phyloP scores from a whole-genome alignment of 1,139 yeast genomes.

The Magnusiomyces ingens region DNA sequence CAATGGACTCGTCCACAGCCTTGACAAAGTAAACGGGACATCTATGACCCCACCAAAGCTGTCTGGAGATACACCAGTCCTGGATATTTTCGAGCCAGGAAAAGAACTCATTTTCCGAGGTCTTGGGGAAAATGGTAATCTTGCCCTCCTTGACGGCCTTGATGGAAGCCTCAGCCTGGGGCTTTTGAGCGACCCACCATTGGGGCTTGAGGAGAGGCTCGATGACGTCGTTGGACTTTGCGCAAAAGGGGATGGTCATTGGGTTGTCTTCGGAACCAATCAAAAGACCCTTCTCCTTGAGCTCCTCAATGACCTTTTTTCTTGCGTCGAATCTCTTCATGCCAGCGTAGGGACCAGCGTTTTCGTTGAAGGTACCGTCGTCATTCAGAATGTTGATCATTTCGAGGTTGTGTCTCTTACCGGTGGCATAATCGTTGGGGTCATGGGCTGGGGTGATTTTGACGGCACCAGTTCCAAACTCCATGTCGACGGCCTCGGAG shows the following conservation, averaged over 20 bases:
- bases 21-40: constrained; percentile 91
- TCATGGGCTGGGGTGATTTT: constrained; percentile 98
- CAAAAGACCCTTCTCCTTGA: constrained; percentile 66
- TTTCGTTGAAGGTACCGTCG: constrained; percentile 82
- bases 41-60: constrained; percentile 99
- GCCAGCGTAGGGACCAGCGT: constrained; percentile 86
- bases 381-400: constrained; percentile 87
- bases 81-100: constrained; percentile 95
- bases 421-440: constrained; percentile 92
- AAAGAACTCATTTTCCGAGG: constrained; percentile 89
- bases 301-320: constrained; percentile 68
- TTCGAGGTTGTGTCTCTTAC: constrained; percentile 87
- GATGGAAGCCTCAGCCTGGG: constrained; percentile 85
- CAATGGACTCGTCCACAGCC: constrained; percentile 33
- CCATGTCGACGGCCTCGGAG: constrained; percentile 95
- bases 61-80: constrained; percentile 99
- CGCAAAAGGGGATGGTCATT: constrained; percentile 90
- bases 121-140: constrained; percentile 74
- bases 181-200: constrained; percentile 96
- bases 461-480: constrained; percentile 99
- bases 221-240: constrained; percentile 93
- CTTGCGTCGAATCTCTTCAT: constrained; percentile 94
- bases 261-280: constrained; percentile 88
- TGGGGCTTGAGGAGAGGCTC: constrained; percentile 97
- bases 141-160: constrained; percentile 79